Percentiles rank a stretch among this genome's conserved stretches.
Evolutionary conservation across 1,139 yeast species (phyloP).

Genomic region (Geotrichum histeridarum): DNA sequence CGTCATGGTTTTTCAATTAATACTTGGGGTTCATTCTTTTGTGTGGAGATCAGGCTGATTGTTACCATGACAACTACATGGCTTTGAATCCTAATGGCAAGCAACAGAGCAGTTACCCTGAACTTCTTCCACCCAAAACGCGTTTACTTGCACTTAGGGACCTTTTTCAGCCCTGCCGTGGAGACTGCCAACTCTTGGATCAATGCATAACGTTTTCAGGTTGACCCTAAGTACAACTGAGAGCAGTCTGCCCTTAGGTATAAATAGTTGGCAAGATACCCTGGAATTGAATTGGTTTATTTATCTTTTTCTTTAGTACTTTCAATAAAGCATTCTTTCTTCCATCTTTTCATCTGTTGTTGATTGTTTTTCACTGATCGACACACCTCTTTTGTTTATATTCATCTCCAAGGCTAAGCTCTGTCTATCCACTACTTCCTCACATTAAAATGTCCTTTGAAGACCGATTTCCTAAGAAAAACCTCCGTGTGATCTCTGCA

Average conservation of each 20-base stretch:
- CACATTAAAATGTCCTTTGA: constrained; percentile 18
- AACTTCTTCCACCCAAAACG: not conserved
- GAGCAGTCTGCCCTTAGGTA: no score
- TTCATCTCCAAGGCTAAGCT: not conserved
- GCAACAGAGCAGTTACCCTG: constrained; percentile 15
- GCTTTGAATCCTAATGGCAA: constrained; percentile 12
- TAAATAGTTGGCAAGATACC: no score
- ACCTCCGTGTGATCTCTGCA: constrained; percentile 56
- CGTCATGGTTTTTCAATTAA: not conserved
- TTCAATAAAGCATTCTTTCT: no score
- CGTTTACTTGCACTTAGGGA: constrained; percentile 19
- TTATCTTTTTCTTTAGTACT: no score
- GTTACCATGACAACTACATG: constrained; percentile 10
- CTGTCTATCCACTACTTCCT: not conserved
- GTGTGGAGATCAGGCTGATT: not conserved
- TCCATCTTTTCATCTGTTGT: no score
- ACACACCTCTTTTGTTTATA: not conserved
- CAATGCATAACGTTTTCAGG: no score
- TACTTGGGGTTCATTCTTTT: not conserved
- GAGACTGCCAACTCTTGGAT: no score
- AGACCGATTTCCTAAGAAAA: constrained; percentile 23
- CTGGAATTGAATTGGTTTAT: no score
- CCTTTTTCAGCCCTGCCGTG: not conserved
- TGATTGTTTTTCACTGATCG: no score
- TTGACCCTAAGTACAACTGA: no score